These are phyloP conservation scores for Termitomyces sp. DNA, from an alignment of 768 basidiomycete genomes.

Conservation along the genomic window DNA sequence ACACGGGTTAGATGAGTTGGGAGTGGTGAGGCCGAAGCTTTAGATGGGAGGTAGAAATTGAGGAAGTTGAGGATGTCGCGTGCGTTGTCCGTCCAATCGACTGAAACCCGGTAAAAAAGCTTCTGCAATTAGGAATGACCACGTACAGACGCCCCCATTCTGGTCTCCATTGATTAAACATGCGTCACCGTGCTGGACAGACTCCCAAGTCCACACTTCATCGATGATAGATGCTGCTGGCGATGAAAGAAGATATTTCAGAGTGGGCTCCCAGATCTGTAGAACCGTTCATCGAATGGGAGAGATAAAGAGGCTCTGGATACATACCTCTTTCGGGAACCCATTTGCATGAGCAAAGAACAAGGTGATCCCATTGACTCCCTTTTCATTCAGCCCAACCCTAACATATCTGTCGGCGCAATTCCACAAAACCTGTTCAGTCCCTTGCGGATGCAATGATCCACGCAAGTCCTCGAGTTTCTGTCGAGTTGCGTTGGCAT, in stretches of 20 bases:
- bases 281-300: background rate
- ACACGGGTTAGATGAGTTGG: constrained; percentile 52
- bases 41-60: constrained; percentile 55
- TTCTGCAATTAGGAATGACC: background rate
- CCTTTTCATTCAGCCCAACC: constrained; percentile 18
- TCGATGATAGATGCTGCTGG: constrained; percentile 32
- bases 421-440: constrained; percentile 54
- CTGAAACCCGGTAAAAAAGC: constrained; percentile 27
- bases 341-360: constrained; percentile 85
- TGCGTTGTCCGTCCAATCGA: constrained; percentile 72
- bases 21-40: constrained; percentile 25
- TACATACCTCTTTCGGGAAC: constrained; percentile 75
- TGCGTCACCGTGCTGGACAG: constrained; percentile 81
- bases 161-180: constrained; percentile 57
- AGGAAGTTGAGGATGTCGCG: constrained; percentile 80
- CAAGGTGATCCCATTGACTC: constrained; percentile 53
- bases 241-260: constrained; percentile 46
- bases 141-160: constrained; percentile 57
- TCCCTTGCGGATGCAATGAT: constrained; percentile 27
- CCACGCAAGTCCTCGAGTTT: constrained; percentile 26
- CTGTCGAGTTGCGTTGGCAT: constrained; percentile 17
- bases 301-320: background rate
- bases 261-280: constrained; percentile 79
- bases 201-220: constrained; percentile 82
- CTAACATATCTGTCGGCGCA: constrained; percentile 66